A percentile compares a stretch with the other conserved stretches of the same genome.
Evolutionary conservation across 768 basidiomycete species (phyloP).

Genomic region (Russula olivacea): DNA sequence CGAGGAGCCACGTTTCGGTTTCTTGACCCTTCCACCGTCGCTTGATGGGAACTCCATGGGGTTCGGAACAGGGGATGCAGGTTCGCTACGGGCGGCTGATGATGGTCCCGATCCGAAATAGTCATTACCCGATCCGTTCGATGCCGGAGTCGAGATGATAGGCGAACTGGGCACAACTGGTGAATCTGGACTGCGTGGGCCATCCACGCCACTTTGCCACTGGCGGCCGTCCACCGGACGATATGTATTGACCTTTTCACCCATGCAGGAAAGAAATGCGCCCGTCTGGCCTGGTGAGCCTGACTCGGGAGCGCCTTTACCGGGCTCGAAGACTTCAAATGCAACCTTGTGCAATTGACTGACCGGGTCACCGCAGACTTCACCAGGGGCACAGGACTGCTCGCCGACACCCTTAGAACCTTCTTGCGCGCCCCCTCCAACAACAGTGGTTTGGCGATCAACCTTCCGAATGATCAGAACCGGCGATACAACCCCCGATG

Average conservation of each 20-base stretch:
- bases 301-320: slow-evolving; percentile 62
- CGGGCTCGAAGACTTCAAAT: slow-evolving; percentile 79
- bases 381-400: slow-evolving; percentile 75
- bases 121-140: slow-evolving; percentile 46
- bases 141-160: slow-evolving; percentile 54
- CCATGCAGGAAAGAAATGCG: slow-evolving; percentile 85
- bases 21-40: slow-evolving; percentile 81
- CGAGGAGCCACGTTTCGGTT: slow-evolving; percentile 68
- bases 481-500: slow-evolving; percentile 90
- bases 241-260: slow-evolving; percentile 89
- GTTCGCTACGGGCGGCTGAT: slow-evolving; percentile 51
- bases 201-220: slow-evolving; percentile 41
- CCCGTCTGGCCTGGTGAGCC: slow-evolving; percentile 75
- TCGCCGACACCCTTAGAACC: slow-evolving; percentile 81
- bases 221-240: slow-evolving; percentile 76
- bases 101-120: slow-evolving; percentile 51
- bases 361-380: slow-evolving; percentile 90
- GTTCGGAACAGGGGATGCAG: slow-evolving; percentile 50
- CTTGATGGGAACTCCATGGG: slow-evolving; percentile 67
- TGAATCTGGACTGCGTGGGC: slow-evolving; percentile 40
- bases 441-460: slow-evolving; percentile 82
- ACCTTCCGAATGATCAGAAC: slow-evolving; percentile 92
- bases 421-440: slow-evolving; percentile 87
- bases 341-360: slow-evolving; percentile 95
- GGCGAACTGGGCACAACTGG: slow-evolving; percentile 64